phyloP scores from a whole-genome alignment of 257 asterid species.

The Solanum virginianum region DNA sequence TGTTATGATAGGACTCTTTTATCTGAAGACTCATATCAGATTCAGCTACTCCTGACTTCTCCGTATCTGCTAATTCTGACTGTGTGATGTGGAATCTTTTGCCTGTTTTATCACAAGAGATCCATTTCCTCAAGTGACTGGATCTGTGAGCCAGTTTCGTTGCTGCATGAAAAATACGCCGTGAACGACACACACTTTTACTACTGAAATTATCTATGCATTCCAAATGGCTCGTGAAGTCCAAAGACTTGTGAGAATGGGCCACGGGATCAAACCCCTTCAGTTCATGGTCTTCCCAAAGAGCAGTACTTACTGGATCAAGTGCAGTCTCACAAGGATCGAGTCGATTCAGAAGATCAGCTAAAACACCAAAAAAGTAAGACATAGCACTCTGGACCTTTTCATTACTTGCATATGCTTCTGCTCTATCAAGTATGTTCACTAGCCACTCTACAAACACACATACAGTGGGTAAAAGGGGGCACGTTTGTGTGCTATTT shows the following conservation, averaged over 20 bases:
- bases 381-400: conserved; percentile 41
- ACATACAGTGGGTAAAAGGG: conserved; percentile 59
- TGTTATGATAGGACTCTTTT: neutral
- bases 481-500: conserved; percentile 18
- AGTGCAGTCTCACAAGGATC: conserved; percentile 5
- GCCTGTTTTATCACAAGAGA: conserved; percentile 7
- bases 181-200: conserved; percentile 18
- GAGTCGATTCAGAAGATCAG: conserved; percentile 40
- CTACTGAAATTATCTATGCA: conserved; percentile 13
- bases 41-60: conserved; percentile 5
- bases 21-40: conserved; percentile 4
- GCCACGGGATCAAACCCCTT: conserved; percentile 57
- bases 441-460: conserved; percentile 77
- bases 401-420: conserved; percentile 29
- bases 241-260: conserved; percentile 32
- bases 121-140: conserved; percentile 11
- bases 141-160: conserved; percentile 17
- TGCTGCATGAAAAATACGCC: conserved; percentile 41
- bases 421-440: conserved; percentile 28
- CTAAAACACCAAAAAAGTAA: conserved; percentile 46
- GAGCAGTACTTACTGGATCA: conserved; percentile 30
- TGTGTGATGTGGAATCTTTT: conserved; percentile 5
- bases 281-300: conserved; percentile 91
- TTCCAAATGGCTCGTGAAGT: conserved; percentile 38
- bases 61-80: neutral